These are phyloP conservation scores for Oryza punctata DNA, from an alignment of 176 grass and related monocot species.

Conservation along the genomic window DNA sequence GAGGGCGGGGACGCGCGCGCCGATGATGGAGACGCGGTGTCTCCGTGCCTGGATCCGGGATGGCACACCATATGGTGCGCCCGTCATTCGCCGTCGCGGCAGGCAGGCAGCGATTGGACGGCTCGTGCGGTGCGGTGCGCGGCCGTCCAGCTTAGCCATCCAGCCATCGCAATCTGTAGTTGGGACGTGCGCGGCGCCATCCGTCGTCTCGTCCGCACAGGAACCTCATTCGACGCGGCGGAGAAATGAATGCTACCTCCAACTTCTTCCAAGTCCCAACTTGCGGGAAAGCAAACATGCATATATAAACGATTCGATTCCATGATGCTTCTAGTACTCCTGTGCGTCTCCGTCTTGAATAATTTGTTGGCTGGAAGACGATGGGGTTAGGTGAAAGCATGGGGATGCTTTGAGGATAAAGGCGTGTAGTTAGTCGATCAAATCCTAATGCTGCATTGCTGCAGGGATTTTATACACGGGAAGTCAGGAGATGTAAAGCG, in stretches of 20 bases:
- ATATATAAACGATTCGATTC: too few species aligned
- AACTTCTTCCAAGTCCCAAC: too few species aligned
- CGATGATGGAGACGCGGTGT: constrained; percentile 8
- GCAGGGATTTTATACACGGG: too few species aligned
- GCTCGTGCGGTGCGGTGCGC: background rate
- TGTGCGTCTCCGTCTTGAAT: background rate
- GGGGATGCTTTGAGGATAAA: background rate
- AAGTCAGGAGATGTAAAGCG: too few species aligned
- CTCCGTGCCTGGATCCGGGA: background rate
- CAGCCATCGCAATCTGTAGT: background rate
- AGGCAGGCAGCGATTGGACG: constrained; percentile 5
- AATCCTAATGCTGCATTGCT: background rate
- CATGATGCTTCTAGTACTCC: background rate
- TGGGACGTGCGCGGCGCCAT: background rate
- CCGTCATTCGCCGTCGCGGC: background rate
- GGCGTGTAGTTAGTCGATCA: background rate
- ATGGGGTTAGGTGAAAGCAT: background rate
- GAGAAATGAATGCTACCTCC: too few species aligned
- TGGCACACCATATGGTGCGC: constrained; percentile 18
- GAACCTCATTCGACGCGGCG: constrained; percentile 17
- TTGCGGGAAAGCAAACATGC: too few species aligned
- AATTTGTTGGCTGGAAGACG: background rate
- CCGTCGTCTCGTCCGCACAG: background rate
- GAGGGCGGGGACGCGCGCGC: background rate
- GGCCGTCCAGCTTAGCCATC: background rate